Percentiles rank a stretch among this genome's conserved stretches.
Conservation (phyloP, 345 rosid species). For the Arabidopsis arenosa region DNA sequence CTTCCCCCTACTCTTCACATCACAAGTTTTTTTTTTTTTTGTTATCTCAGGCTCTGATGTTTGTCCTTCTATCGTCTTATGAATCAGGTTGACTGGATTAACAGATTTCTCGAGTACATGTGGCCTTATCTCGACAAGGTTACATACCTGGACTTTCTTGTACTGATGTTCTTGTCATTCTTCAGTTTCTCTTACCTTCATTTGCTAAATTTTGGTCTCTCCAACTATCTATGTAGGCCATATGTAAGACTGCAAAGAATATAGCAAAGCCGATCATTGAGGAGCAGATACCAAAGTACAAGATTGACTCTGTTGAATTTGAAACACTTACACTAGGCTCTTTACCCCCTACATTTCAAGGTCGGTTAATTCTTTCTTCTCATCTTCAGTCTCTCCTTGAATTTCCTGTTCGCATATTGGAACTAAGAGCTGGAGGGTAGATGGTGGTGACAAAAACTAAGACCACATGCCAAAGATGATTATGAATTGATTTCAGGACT, state of each 20-base stretch:
- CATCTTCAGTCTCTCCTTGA: conserved; percentile 15
- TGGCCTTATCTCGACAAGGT: conserved; percentile 99
- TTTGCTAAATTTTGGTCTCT: conserved; percentile 13
- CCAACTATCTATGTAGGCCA: conserved; percentile 59
- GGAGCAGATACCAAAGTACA: conserved; percentile 91
- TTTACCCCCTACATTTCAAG: conserved; percentile 89
- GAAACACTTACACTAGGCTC: conserved; percentile 86
- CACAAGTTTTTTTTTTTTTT: not conserved
- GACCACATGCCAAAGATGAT: not conserved
- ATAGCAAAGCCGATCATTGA: conserved; percentile 86
- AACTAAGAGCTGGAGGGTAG: not conserved
- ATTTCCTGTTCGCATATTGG: not conserved
- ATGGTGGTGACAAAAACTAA: conserved; percentile 1
- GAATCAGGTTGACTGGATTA: conserved; percentile 86
- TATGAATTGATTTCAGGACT: conserved; percentile 23
- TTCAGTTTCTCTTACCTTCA: conserved; percentile 26
- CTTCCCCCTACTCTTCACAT: not conserved
- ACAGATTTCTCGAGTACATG: conserved; percentile 73
- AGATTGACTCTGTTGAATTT: conserved; percentile 89
- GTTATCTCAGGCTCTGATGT: conserved; percentile 16
- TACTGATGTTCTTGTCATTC: not conserved
- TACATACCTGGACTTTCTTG: conserved; percentile 22
- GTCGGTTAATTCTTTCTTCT: conserved; percentile 39
- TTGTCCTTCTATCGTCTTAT: conserved; percentile 17
- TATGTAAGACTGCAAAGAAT: conserved; percentile 72